These are phyloP conservation scores for Tetrapisispora taiwanensis DNA, from an alignment of 805 yeast species.

Conservation along the genomic window DNA sequence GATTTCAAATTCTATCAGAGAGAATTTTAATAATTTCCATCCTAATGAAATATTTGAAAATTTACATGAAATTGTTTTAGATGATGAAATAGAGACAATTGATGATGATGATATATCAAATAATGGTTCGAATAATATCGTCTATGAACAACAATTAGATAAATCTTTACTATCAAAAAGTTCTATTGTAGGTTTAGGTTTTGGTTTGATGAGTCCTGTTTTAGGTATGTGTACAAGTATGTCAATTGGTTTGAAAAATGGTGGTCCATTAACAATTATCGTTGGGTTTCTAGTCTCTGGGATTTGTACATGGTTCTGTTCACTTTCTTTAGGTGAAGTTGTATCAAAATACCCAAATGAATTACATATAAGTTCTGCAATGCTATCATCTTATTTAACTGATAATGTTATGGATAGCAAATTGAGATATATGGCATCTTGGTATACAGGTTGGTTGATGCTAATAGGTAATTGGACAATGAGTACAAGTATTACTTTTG, in stretches of 20 bases:
- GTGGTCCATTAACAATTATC: slow-evolving; percentile 65
- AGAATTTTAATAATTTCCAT: slow-evolving; percentile 13
- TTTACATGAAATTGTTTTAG: slow-evolving; percentile 25
- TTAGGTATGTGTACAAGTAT: slow-evolving; percentile 67
- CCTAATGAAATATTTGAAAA: slow-evolving; percentile 23
- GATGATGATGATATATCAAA: slow-evolving; percentile 39
- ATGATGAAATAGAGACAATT: slow-evolving; percentile 28
- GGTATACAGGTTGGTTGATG: slow-evolving; percentile 74
- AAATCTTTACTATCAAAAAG: slow-evolving; percentile 53
- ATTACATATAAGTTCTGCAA: slow-evolving; percentile 67
- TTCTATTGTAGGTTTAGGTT: slow-evolving; percentile 68
- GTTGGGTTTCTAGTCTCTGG: slow-evolving; percentile 68
- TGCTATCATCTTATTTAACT: slow-evolving; percentile 38
- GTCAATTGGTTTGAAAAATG: slow-evolving; percentile 62
- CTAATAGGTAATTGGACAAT: slow-evolving; percentile 71
- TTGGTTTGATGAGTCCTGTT: slow-evolving; percentile 75
- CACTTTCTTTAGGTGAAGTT: slow-evolving; percentile 67
- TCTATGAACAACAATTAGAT: slow-evolving; percentile 58
- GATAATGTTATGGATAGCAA: slow-evolving; percentile 23
- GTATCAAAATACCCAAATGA: slow-evolving; percentile 69
- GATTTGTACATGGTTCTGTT: slow-evolving; percentile 51
- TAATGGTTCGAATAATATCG: slow-evolving; percentile 47
- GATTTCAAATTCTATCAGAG: slow-evolving; percentile 17
- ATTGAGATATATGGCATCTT: slow-evolving; percentile 49
- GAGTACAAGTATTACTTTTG: slow-evolving; percentile 61